Evolutionary conservation across 2,329 filamentous ascomycete species (phyloP).

Genomic region (Penicillium brevicompactum): DNA sequence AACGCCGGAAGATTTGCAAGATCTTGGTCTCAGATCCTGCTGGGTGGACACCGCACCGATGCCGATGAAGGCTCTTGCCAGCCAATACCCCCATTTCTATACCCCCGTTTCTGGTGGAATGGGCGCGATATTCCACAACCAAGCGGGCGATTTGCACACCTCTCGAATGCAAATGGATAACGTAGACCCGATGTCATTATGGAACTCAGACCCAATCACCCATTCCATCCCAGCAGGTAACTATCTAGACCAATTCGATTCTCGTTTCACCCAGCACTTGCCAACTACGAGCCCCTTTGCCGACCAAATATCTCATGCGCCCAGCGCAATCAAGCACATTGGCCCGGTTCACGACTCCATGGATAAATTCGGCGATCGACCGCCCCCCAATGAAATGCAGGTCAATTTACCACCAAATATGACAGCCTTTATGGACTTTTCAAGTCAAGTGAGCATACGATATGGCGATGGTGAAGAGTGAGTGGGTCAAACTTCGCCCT

Average conservation of each 20-base stretch:
- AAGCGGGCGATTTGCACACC: slow-evolving; percentile 85
- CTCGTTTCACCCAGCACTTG: slow-evolving; percentile 57
- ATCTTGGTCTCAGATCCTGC: slow-evolving; percentile 88
- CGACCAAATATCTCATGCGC: slow-evolving; percentile 65
- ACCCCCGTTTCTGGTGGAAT: slow-evolving; percentile 81
- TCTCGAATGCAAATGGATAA: slow-evolving; percentile 69
- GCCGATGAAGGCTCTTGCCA: slow-evolving; percentile 75
- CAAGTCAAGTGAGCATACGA: slow-evolving; percentile 19
- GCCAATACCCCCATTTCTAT: slow-evolving; percentile 83
- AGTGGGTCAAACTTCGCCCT: slow-evolving; percentile 25
- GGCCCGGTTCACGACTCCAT: slow-evolving; percentile 79
- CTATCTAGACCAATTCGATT: slow-evolving; percentile 65
- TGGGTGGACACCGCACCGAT: slow-evolving; percentile 84
- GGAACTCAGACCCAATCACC: slow-evolving; percentile 64
- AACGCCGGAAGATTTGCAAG: slow-evolving; percentile 77
- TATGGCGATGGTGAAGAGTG: slow-evolving; percentile 55
- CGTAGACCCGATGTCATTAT: slow-evolving; percentile 79
- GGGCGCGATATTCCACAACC: slow-evolving; percentile 74
- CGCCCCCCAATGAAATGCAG: slow-evolving; percentile 62
- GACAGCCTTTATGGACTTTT: slow-evolving; percentile 30
- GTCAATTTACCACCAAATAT: slow-evolving; percentile 56
- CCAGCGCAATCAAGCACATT: slow-evolving; percentile 77
- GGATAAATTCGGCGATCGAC: slow-evolving; percentile 67
- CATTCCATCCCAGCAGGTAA: slow-evolving; percentile 60
- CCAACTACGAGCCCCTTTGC: slow-evolving; percentile 72